These are phyloP conservation scores for Chalaropsis ovoidea DNA, from an alignment of 2,329 filamentous ascomycete species.

Conservation along the genomic window DNA sequence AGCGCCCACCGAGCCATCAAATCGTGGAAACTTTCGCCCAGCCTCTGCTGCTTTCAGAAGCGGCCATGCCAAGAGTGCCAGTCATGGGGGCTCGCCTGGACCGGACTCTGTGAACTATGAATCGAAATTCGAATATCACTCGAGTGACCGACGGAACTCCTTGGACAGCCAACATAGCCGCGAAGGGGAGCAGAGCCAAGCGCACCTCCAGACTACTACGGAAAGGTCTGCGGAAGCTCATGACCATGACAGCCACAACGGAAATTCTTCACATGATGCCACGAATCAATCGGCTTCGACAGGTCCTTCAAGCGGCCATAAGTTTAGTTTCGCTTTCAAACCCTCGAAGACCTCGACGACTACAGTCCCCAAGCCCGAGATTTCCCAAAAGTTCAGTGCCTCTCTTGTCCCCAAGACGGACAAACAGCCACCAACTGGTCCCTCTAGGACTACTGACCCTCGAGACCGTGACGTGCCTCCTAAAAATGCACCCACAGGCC, in stretches of 20 bases:
- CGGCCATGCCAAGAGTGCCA: neutral
- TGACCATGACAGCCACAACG: neutral
- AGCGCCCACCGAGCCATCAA: constrained; percentile 30
- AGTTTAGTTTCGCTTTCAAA: constrained; percentile 93
- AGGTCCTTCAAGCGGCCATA: constrained; percentile 40
- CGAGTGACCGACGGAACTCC: neutral
- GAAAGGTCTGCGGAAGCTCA: neutral
- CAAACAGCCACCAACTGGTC: constrained; percentile 31
- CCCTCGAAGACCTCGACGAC: constrained; percentile 48
- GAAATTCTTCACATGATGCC: neutral
- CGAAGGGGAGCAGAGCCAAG: neutral
- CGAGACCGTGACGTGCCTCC: constrained; percentile 35
- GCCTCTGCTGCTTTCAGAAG: constrained; percentile 1
- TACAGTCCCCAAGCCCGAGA: constrained; percentile 52
- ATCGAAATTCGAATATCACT: neutral
- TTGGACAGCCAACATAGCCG: neutral
- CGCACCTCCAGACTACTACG: neutral
- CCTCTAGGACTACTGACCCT: constrained; percentile 32
- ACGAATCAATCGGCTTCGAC: constrained; percentile 33
- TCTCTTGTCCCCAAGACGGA: constrained; percentile 33
- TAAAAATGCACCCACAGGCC: constrained; percentile 44
- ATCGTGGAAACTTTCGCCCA: constrained; percentile 15
- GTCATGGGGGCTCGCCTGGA: too few relatives aligned
- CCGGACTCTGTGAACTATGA: neutral
- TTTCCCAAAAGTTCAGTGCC: constrained; percentile 59